phyloP scores from a whole-genome alignment of 306 rosid genomes.

The Cyclanthera cordifolia region DNA sequence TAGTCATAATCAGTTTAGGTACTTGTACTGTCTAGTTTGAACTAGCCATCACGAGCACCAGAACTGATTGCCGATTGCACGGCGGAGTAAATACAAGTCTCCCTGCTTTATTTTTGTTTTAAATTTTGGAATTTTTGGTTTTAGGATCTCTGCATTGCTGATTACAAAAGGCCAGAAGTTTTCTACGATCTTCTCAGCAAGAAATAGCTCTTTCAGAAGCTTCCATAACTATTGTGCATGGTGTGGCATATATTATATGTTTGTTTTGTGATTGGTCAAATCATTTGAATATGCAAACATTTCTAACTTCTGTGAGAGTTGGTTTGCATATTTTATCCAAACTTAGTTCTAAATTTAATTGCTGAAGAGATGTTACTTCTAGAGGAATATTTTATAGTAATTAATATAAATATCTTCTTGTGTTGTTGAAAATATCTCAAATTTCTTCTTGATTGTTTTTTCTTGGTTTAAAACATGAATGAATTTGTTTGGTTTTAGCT shows the following conservation, averaged over 20 bases:
- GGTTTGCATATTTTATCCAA: background rate
- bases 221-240: background rate
- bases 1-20: background rate
- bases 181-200: conserved; percentile 42
- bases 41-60: no score
- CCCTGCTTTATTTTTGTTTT: background rate
- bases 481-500: background rate
- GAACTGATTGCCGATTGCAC: no score
- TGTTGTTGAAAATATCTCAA: background rate
- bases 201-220: background rate
- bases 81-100: background rate
- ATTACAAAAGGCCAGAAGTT: conserved; percentile 51
- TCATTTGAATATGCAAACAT: background rate
- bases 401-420: no score
- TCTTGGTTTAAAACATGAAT: background rate
- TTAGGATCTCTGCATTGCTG: conserved; percentile 42
- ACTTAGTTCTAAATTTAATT: background rate
- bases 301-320: background rate
- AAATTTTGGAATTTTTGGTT: conserved; percentile 16
- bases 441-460: no score
- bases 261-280: background rate
- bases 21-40: background rate
- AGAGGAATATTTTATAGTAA: background rate
- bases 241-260: background rate
- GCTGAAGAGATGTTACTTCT: background rate